phyloP scores from a whole-genome alignment of 2,329 filamentous ascomycete species.

The Falciphora oryzae region DNA sequence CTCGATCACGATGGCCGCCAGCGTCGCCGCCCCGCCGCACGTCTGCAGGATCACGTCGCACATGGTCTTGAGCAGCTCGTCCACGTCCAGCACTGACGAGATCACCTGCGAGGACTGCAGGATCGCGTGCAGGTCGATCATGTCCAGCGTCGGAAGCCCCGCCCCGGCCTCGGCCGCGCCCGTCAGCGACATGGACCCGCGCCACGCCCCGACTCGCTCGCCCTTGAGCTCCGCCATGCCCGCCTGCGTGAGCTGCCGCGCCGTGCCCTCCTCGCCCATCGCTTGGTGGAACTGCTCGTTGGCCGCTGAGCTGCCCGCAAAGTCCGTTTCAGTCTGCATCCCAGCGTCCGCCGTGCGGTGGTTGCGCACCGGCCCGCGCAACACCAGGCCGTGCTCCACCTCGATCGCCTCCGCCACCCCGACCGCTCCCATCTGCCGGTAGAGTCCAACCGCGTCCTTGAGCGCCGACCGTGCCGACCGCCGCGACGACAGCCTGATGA shows the following conservation, averaged over 20 bases:
- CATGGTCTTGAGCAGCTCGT: slow-evolving; percentile 73
- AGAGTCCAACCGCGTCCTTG: slow-evolving; percentile 61
- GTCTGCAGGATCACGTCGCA: slow-evolving; percentile 76
- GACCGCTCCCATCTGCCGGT: slow-evolving; percentile 61
- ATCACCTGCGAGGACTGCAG: slow-evolving; percentile 74
- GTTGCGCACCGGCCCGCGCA: slow-evolving; percentile 56
- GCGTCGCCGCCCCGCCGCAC: slow-evolving; percentile 63
- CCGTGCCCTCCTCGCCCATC: slow-evolving; percentile 36
- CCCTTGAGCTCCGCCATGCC: slow-evolving; percentile 45
- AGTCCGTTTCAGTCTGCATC: slow-evolving; percentile 59
- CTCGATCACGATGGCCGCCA: slow-evolving; percentile 69
- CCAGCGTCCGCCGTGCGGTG: slow-evolving; percentile 55
- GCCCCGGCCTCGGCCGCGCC: slow-evolving; percentile 30
- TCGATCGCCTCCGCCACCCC: slow-evolving; percentile 65
- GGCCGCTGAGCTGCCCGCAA: slow-evolving; percentile 49
- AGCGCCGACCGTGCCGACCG: slow-evolving; percentile 65
- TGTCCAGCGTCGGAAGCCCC: slow-evolving; percentile 69
- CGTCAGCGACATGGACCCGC: slow-evolving; percentile 53
- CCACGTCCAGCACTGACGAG: slow-evolving; percentile 70
- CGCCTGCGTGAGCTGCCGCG: slow-evolving; percentile 37
- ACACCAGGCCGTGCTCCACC: slow-evolving; percentile 59
- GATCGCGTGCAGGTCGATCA: slow-evolving; percentile 76
- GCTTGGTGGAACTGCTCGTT: slow-evolving; percentile 2
- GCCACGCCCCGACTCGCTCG: slow-evolving; percentile 58
- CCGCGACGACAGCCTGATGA: slow-evolving; percentile 58